Evolutionary conservation across 2,329 filamentous ascomycete genomes (phyloP).

Genomic region (Claviceps arundinis): DNA sequence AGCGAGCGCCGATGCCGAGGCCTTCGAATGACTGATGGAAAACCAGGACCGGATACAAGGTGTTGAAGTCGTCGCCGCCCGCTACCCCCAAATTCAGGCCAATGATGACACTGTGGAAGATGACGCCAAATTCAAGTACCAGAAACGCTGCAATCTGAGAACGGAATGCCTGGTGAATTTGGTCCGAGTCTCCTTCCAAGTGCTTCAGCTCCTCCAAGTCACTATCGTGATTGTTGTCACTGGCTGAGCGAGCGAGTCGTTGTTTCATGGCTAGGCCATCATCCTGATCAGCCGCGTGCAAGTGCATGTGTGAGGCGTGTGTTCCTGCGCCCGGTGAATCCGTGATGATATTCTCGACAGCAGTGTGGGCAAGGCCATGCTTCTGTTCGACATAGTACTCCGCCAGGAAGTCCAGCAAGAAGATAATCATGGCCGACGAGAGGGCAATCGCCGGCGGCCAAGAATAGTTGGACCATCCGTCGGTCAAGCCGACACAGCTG

Average conservation of each 20-base stretch:
- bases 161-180: slow-evolving; percentile 7
- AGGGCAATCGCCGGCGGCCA: slow-evolving; percentile 41
- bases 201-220: slow-evolving; percentile 10
- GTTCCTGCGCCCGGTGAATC: slow-evolving; percentile 1
- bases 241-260: background rate
- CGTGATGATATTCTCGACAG: slow-evolving; percentile 16
- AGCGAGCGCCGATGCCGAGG: slow-evolving; percentile 46
- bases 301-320: slow-evolving; percentile 19
- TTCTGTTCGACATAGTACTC: slow-evolving; percentile 36
- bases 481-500: slow-evolving; percentile 32
- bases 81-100: slow-evolving; percentile 49
- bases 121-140: slow-evolving; percentile 46
- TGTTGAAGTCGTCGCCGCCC: slow-evolving; percentile 37
- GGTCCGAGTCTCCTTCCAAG: slow-evolving; percentile 8
- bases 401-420: slow-evolving; percentile 35
- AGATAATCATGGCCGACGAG: slow-evolving; percentile 32
- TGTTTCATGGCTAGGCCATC: background rate
- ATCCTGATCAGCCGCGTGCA: slow-evolving; percentile 29
- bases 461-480: slow-evolving; percentile 34
- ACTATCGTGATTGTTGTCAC: slow-evolving; percentile 7
- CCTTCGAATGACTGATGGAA: slow-evolving; percentile 54
- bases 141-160: slow-evolving; percentile 32
- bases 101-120: slow-evolving; percentile 52
- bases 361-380: slow-evolving; percentile 19
- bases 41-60: slow-evolving; percentile 45